Evolutionary conservation across 306 rosid genomes (phyloP), one percentile per base, ranked within the genome.

Genomic region (Notholithocarpus densiflorus): DNA sequence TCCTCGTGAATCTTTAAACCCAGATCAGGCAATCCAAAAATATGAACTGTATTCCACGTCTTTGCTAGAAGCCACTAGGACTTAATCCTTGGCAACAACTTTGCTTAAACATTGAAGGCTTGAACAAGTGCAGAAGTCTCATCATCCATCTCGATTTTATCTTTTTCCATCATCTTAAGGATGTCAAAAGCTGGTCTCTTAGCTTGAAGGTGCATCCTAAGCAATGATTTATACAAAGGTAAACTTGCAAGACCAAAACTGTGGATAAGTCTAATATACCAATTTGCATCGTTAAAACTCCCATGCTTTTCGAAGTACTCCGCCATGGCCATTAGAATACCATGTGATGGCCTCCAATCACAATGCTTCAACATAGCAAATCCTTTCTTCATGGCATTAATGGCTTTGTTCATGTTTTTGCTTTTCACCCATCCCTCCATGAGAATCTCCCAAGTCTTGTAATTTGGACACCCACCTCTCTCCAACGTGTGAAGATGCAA

Each of bases 391-490:
- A 92, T 77, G 15, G 90, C 87, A 84, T 84, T 70, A 71, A 92
- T 66, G 72, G 91, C 94, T 85, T 84, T 76, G 2, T 84, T 95
- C 86, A 86, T 85, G 76, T 82, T 77, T 73, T 84, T 71, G 80
- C 59, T 29, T 56, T 83, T 89, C 83, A 88, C 64, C 87, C 86
- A 87, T 79, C 97, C 97, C 82, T 94, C 97, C 68, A 86, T 76
- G 40, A 94, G 92, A 87, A 92, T 94, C 86, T 94, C 98, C 93
- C 97, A 87, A 14, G 98, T 92, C 85, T 91, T 94, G 77, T 91
- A 92, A 84, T 91, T 94, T 5, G 98, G 97, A 78, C 72, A 66
- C 5, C 93, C 95, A 15, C 98, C 95, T 80, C 80, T 92, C 74
- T 87, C 87, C 89, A 92, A 59, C n/a, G 92, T 86, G 54, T 61